Conservation (phyloP, 2,329 filamentous ascomycete species). For the Pyricularia grisea region DNA sequence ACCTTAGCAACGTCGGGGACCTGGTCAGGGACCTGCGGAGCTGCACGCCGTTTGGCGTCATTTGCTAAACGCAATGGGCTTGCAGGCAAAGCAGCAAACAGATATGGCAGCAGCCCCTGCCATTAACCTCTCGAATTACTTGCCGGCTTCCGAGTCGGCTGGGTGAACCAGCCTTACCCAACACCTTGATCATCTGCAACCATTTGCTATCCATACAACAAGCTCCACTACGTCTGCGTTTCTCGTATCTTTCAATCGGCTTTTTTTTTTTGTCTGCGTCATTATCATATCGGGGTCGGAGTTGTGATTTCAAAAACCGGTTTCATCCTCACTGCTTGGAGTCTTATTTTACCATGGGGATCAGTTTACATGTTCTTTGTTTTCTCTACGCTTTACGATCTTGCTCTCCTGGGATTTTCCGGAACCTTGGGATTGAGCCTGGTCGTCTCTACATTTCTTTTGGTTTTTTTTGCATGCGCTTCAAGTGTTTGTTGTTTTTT, state of each 20-base stretch:
- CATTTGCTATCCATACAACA: neutral
- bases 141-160: neutral
- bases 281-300: neutral
- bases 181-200: neutral
- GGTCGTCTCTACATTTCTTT: neutral
- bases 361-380: neutral
- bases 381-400: neutral
- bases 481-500: too few species aligned
- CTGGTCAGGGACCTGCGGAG: constrained; percentile 76
- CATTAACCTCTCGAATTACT: neutral
- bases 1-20: constrained; percentile 75
- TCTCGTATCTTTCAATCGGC: neutral
- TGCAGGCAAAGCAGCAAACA: neutral
- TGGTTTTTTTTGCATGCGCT: neutral
- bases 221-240: neutral
- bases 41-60: constrained; percentile 62
- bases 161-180: neutral
- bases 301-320: neutral
- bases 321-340: neutral
- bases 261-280: neutral
- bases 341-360: neutral
- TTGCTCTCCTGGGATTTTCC: neutral
- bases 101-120: neutral
- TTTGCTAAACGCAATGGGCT: constrained; percentile 25
- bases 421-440: neutral